Conservation (phyloP, 331 rosid genomes). For the Malus hybrid region DNA sequence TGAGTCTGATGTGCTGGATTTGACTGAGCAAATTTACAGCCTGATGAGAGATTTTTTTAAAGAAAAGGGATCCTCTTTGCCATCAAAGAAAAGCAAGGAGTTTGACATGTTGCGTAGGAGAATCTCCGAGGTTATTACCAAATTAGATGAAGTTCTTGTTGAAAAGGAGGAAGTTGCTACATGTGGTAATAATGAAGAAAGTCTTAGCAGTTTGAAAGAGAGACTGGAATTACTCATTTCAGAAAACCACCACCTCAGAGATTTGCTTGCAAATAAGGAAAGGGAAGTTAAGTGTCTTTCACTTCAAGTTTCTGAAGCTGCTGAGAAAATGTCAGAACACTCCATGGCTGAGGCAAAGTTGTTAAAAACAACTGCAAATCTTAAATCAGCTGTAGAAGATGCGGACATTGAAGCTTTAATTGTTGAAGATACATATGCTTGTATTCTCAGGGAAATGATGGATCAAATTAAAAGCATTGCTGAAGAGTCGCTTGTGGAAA, state of each 20-base stretch:
- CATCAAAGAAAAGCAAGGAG: conserved; percentile 69
- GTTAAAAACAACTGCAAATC: conserved; percentile 29
- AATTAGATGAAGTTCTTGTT: conserved; percentile 56
- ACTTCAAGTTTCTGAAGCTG: conserved; percentile 47
- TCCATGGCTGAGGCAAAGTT: conserved; percentile 36
- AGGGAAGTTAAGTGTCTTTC: conserved; percentile 43
- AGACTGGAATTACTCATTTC: conserved; percentile 47
- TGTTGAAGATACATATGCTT: conserved; percentile 45
- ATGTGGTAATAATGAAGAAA: conserved; percentile 33
- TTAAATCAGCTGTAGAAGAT: conserved; percentile 45
- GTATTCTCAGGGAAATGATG: conserved; percentile 36
- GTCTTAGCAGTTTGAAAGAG: conserved; percentile 44
- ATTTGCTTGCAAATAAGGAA: conserved; percentile 43
- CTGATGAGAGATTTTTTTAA: conserved; percentile 47
- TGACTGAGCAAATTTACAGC: conserved; percentile 50
- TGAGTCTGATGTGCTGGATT: conserved; percentile 55
- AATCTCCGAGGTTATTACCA: conserved; percentile 50
- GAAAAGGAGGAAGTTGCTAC: conserved; percentile 43
- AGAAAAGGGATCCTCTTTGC: conserved; percentile 41
- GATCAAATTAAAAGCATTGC: conserved; percentile 31
- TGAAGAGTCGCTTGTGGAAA: conserved; percentile 42
- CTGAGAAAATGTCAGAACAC: conserved; percentile 33
- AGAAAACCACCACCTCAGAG: conserved; percentile 56
- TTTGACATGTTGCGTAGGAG: conserved; percentile 56
- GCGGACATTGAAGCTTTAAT: conserved; percentile 41